Evolutionary conservation across 108 stramenopile species (phyloP), one percentile per base, ranked within the genome.

Genomic region (Ochromonas danica): DNA sequence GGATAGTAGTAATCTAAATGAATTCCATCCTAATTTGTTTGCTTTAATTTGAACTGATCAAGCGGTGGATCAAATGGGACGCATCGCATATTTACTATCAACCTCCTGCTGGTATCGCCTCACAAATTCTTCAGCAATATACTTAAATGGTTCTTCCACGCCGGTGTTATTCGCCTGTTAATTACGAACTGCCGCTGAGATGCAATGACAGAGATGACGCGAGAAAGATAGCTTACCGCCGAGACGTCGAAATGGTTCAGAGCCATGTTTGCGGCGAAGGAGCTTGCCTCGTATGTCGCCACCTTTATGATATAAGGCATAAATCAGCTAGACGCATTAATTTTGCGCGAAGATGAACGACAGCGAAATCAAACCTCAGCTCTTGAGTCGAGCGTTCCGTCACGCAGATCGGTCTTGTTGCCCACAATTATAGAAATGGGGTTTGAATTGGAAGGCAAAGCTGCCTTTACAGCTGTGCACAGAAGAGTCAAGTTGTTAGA

Each of bases 191-290:
- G 22, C 6, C 22, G 45, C 6, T 51, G 45, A 51, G 22, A 51
- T 51, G 22, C 45, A 51, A 22, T 14, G 22, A 22, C 45, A 51
- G 6, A 51, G 22, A 14, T 14, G 22, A 14, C 45, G 6, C 6
- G 6, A 51, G 6, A 14, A 14, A 14, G 6, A 6, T 51, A 51
- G 22, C 45, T 42, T n/a, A 84, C 83, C 1, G 87, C 87, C 25
- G 85, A 86, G 40, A 40, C 41, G 45, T 88, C 87, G 61, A 88
- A 88, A 77, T 85, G 86, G n/a, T 83, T 79, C 1, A 88, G 80
- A 1, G 81, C 83, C 40, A 81, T 72, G 61, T 85, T 72, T 28
- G 79, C 60, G 1, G 87, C 87, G 25, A 85, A 78, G 0, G 22
- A 43, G 27, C 43, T 33, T 1, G 83, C 87, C 38, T 88, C 87